These are phyloP conservation scores for Ormosia semicastrata DNA, from an alignment of 306 rosid species.

Conservation along the genomic window DNA sequence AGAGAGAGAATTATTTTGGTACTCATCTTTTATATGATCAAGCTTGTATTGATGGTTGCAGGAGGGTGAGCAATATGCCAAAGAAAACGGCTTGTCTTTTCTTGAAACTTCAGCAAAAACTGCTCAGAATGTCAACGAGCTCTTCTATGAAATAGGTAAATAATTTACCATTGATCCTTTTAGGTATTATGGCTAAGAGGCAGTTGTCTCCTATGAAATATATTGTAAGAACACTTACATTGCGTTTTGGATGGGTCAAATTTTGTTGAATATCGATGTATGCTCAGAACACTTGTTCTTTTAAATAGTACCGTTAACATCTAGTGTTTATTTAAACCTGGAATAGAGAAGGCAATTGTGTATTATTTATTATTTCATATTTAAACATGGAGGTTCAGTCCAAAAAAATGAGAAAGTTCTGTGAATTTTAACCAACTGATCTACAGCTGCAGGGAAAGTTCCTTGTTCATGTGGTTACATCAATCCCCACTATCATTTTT, in stretches of 20 bases:
- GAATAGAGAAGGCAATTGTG: too few relatives aligned
- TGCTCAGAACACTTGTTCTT: neutral
- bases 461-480: neutral
- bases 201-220: neutral
- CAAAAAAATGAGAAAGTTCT: too few relatives aligned
- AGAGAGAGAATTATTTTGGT: neutral
- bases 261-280: neutral
- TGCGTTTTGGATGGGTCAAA: neutral
- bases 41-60: constrained; percentile 28
- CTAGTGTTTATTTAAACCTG: too few relatives aligned
- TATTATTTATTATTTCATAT: too few relatives aligned
- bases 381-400: too few relatives aligned
- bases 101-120: constrained; percentile 89
- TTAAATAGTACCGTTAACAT: neutral
- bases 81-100: constrained; percentile 69
- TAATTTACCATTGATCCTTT: neutral
- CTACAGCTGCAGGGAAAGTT: neutral
- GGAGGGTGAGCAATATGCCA: constrained; percentile 82
- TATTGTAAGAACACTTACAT: neutral
- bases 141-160: constrained; percentile 87
- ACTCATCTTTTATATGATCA: neutral
- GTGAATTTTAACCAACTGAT: neutral
- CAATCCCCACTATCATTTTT: neutral
- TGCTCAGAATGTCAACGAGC: constrained; percentile 85
- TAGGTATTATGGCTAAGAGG: neutral